Evolutionary conservation across 352 stramenopile genomes (phyloP).

Genomic region (Globisporangium apiculatum): DNA sequence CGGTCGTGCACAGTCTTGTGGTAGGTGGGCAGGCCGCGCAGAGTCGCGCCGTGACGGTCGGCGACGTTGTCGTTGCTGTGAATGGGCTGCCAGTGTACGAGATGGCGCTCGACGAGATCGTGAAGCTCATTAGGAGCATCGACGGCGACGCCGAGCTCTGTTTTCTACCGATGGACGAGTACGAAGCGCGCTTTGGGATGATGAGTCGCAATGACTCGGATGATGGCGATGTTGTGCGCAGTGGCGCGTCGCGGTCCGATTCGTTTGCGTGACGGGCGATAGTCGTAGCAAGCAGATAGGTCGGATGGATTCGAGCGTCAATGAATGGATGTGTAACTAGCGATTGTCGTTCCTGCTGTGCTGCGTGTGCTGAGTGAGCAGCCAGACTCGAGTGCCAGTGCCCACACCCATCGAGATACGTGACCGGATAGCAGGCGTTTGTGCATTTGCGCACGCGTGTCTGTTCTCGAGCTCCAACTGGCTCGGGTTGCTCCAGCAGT

Average conservation of each 20-base stretch:
- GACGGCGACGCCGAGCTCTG: slow-evolving; percentile 76
- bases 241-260: slow-evolving; percentile 8
- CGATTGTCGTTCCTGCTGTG: neutral
- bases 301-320: neutral
- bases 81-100: slow-evolving; percentile 79
- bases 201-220: slow-evolving; percentile 20
- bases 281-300: no score
- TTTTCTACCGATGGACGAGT: slow-evolving; percentile 71
- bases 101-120: slow-evolving; percentile 69
- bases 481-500: neutral
- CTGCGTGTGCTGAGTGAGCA: neutral
- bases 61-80: slow-evolving; percentile 72
- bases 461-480: neutral
- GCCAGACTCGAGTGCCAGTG: no score
- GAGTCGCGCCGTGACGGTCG: slow-evolving; percentile 45
- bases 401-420: neutral
- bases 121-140: slow-evolving; percentile 59
- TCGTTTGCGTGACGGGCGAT: slow-evolving; percentile 2
- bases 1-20: slow-evolving; percentile 53
- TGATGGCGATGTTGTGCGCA: slow-evolving; percentile 14
- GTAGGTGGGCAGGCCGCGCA: slow-evolving; percentile 55
- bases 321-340: neutral
- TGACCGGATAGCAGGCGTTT: neutral
- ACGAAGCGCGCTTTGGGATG: slow-evolving; percentile 52
- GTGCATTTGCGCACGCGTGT: neutral